Evolutionary conservation across 1,284 basidiomycete genomes (phyloP).

Genomic region (Microbotryomycetes sp.): DNA sequence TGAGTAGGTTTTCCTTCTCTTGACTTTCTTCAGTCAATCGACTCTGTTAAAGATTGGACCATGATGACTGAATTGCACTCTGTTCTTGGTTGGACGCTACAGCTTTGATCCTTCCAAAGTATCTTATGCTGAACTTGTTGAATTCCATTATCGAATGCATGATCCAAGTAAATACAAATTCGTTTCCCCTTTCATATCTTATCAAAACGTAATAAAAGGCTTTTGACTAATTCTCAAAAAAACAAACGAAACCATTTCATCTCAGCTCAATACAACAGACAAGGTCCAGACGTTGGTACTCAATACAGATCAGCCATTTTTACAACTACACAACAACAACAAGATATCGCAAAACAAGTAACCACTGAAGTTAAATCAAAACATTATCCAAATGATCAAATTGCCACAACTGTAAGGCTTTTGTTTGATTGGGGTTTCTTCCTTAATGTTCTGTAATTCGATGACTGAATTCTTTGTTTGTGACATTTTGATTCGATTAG

Average conservation of each 20-base stretch:
- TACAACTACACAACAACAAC: conserved; percentile 69
- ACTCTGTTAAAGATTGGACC: not conserved
- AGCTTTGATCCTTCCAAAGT: conserved; percentile 20
- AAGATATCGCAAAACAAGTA: conserved; percentile 64
- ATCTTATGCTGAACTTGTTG: conserved; percentile 44
- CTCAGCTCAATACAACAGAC: conserved; percentile 53
- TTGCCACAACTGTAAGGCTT: conserved; percentile 55
- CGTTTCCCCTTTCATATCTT: not conserved
- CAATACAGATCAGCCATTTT: conserved; percentile 95
- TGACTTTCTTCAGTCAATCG: conserved; percentile 47
- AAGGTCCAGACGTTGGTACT: conserved; percentile 68
- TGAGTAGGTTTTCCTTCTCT: conserved; percentile 70
- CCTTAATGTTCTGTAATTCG: not conserved
- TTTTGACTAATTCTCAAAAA: too few species aligned
- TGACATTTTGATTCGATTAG: too few species aligned
- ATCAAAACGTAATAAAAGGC: too few species aligned
- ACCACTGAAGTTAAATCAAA: conserved; percentile 79
- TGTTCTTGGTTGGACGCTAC: not conserved
- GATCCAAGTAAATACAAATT: conserved; percentile 64
- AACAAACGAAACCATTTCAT: not conserved
- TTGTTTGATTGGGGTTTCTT: not conserved
- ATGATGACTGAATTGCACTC: not conserved
- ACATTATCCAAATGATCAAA: conserved; percentile 62
- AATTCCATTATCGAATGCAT: conserved; percentile 73
- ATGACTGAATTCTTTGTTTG: too few species aligned